Evolutionary conservation across 2,329 filamentous ascomycete species (phyloP).

Genomic region (Hypocreales sp.): DNA sequence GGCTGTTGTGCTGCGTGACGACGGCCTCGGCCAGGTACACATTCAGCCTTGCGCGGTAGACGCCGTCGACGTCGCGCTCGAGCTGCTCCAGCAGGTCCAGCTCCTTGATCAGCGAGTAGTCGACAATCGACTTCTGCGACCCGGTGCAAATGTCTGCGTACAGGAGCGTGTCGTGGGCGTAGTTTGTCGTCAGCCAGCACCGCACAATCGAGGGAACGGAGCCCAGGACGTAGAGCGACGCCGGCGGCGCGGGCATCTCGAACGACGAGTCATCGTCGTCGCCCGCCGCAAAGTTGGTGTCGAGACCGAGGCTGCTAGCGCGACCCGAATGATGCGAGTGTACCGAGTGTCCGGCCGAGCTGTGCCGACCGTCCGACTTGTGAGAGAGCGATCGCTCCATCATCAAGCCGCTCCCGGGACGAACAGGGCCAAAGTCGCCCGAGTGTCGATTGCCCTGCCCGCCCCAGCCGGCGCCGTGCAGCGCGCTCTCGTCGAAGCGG

Average conservation of each 20-base stretch:
- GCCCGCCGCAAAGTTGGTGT: conserved; percentile 49
- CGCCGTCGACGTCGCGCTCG: conserved; percentile 47
- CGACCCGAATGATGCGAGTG: conserved; percentile 56
- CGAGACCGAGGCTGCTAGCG: conserved; percentile 76
- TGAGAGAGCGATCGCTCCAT: conserved; percentile 86
- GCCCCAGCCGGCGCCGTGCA: conserved; percentile 75
- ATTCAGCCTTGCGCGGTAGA: conserved; percentile 56
- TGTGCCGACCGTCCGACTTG: conserved; percentile 90
- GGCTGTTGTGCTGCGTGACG: conserved; percentile 58
- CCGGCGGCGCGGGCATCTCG: conserved; percentile 60
- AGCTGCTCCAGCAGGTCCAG: conserved; percentile 56
- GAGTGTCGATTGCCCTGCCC: conserved; percentile 65
- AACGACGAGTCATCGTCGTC: conserved; percentile 53
- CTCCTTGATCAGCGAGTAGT: conserved; percentile 57
- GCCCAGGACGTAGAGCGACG: conserved; percentile 71
- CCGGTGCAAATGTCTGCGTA: conserved; percentile 90
- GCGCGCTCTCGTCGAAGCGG: conserved; percentile 88
- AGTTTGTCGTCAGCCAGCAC: conserved; percentile 85
- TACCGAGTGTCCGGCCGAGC: conserved; percentile 74
- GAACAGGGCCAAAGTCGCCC: conserved; percentile 61
- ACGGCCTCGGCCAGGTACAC: conserved; percentile 88
- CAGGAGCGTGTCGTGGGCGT: conserved; percentile 74
- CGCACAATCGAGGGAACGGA: conserved; percentile 87
- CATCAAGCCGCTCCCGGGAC: conserved; percentile 72
- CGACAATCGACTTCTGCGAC: conserved; percentile 74